A percentile compares a stretch with the other conserved stretches of the same genome.
These are phyloP conservation scores for Ulota crispa DNA, from an alignment of 225 moss, liverwort and hornwort genomes.

Conservation along the genomic window DNA sequence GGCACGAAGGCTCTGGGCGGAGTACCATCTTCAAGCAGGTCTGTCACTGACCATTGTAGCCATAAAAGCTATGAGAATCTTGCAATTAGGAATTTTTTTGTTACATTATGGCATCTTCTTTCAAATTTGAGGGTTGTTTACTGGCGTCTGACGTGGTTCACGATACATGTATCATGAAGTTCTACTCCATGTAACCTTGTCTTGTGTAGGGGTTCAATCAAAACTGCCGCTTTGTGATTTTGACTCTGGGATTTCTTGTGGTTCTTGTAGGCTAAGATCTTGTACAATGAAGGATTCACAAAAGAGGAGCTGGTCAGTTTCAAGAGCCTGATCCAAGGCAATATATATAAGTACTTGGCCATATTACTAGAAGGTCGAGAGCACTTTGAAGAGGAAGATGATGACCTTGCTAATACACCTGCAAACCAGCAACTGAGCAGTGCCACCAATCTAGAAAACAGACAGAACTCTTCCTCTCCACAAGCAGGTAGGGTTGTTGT, in stretches of 20 bases:
- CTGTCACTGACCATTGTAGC: conserved; percentile 11
- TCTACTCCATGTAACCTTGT: neutral
- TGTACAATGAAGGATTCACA: conserved; percentile 87
- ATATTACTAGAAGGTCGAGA: conserved; percentile 91
- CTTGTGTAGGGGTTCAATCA: neutral
- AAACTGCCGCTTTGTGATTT: conserved; percentile 1
- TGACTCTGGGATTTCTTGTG: conserved; percentile 6
- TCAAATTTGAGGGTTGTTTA: neutral
- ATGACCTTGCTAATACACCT: conserved; percentile 47
- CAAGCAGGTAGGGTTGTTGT: conserved; percentile 35
- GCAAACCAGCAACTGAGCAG: conserved; percentile 32
- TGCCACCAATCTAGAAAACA: conserved; percentile 27
- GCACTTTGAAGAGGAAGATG: conserved; percentile 92
- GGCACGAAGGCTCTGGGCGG: conserved; percentile 92
- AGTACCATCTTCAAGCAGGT: conserved; percentile 99
- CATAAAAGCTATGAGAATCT: neutral
- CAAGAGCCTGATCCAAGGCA: conserved; percentile 78
- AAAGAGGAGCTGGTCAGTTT: conserved; percentile 65
- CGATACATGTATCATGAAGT: neutral
- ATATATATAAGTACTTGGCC: conserved; percentile 72
- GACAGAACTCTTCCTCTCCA: conserved; percentile 16
- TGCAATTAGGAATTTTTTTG: neutral
- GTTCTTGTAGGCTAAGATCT: conserved; percentile 70
- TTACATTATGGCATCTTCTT: neutral
- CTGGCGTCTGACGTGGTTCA: neutral